Conservation (phyloP, 352 stramenopile genomes). For the Pythium plurisporium region DNA sequence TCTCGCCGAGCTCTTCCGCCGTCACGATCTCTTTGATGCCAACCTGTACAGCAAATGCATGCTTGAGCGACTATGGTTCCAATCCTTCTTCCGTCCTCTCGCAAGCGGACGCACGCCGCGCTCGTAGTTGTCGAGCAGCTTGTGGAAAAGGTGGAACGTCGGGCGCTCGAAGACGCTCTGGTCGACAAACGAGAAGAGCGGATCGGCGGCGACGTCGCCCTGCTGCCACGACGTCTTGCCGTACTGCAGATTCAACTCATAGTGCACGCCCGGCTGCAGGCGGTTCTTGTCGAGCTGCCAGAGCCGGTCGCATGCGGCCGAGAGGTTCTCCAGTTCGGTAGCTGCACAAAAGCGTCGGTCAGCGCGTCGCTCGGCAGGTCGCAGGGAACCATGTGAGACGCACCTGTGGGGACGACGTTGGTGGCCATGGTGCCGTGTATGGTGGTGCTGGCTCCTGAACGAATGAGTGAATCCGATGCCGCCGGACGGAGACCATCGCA, state of each 20-base stretch:
- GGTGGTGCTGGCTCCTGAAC: not conserved
- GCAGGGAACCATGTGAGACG: not conserved
- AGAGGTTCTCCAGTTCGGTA: conserved; percentile 47
- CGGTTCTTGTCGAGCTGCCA: conserved; percentile 92
- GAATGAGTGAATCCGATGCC: not conserved
- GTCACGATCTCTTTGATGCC: conserved; percentile 87
- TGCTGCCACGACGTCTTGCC: conserved; percentile 88
- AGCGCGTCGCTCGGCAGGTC: not conserved
- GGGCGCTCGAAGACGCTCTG: conserved; percentile 78
- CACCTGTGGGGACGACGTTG: conserved; percentile 45
- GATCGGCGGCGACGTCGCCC: conserved; percentile 84
- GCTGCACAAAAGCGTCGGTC: conserved; percentile 20
- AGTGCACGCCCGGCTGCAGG: conserved; percentile 87
- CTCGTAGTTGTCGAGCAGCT: conserved; percentile 90
- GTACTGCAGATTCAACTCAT: conserved; percentile 91
- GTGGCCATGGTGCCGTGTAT: conserved; percentile 28
- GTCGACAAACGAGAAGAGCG: conserved; percentile 91
- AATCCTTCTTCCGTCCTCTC: not conserved
- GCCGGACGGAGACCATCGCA: conserved; percentile 1
- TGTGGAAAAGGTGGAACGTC: conserved; percentile 90
- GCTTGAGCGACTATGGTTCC: not conserved
- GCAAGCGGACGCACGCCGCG: conserved; percentile 40
- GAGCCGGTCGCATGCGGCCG: conserved; percentile 79
- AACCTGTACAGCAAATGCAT: conserved; percentile 32
- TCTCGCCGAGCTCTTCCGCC: conserved; percentile 85